Percentiles rank a stretch among this genome's conserved stretches.
Conservation (phyloP, 78 protist species). For the Polysphondylium violaceum region DNA sequence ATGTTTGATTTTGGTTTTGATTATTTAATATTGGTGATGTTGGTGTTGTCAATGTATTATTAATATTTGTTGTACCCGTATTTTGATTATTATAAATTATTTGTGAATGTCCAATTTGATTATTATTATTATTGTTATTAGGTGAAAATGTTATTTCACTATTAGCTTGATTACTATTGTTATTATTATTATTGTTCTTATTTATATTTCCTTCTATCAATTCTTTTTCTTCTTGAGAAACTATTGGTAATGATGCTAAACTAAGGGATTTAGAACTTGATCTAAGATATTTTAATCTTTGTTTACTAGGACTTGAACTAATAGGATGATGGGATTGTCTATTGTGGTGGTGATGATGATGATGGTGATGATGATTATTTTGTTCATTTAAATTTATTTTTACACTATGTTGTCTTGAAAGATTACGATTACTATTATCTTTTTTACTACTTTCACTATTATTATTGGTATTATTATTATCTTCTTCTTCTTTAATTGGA, state of each 20-base stretch:
- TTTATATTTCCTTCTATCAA: too few relatives aligned
- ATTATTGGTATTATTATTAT: too few relatives aligned
- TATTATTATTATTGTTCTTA: neutral
- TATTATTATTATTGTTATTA: too few relatives aligned
- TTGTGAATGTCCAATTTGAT: too few relatives aligned
- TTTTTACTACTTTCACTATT: too few relatives aligned
- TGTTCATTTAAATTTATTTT: neutral
- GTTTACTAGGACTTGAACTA: constrained; percentile 1
- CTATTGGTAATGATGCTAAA: constrained; percentile 47
- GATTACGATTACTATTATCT: too few relatives aligned
- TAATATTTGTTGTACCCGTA: neutral
- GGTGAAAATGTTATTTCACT: neutral
- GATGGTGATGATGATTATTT: neutral
- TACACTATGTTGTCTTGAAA: neutral
- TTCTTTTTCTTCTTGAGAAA: neutral
- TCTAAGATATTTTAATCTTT: constrained; percentile 56
- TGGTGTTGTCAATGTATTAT: too few relatives aligned
- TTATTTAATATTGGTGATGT: too few relatives aligned
- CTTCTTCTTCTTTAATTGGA: neutral
- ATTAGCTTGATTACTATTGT: neutral
- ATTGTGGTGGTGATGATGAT: neutral
- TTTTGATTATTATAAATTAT: neutral
- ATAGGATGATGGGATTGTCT: too few relatives aligned
- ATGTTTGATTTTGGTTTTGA: neutral
- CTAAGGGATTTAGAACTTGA: constrained; percentile 60